A percentile compares a stretch with the other conserved stretches of the same genome.
Conservation (phyloP, 768 basidiomycete genomes). For the Russula brevipes region DNA sequence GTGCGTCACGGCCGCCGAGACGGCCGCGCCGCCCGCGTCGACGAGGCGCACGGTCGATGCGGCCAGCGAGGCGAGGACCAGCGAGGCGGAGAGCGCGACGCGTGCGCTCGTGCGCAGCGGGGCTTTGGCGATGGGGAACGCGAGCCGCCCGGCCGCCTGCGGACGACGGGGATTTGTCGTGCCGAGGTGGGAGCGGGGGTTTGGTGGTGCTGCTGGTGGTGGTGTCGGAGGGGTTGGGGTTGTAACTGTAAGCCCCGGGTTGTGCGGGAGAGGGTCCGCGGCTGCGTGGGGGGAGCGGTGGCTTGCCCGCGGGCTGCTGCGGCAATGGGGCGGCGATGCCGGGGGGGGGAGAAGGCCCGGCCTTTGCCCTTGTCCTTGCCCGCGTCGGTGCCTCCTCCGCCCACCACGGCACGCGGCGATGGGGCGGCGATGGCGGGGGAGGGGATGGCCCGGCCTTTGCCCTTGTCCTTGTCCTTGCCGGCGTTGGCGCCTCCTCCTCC, state of each 20-base stretch:
- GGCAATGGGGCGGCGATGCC: neutral
- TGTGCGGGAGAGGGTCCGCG: conserved; percentile 6
- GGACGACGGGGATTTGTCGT: neutral
- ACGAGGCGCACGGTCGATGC: conserved; percentile 14
- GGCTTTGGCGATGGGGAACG: neutral
- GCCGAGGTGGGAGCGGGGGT: conserved; percentile 2
- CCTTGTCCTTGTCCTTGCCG: neutral
- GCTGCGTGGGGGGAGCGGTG: conserved; percentile 22
- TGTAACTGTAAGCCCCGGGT: neutral
- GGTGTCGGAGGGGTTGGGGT: neutral
- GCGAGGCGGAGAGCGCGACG: conserved; percentile 18
- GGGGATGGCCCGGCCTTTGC: conserved; percentile 8
- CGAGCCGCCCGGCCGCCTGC: neutral
- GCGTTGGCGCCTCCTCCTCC: neutral
- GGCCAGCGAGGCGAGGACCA: conserved; percentile 18
- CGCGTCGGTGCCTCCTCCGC: no score
- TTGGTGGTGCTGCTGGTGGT: conserved; percentile 8
- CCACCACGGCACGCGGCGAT: no score
- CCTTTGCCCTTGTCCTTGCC: conserved; percentile 8
- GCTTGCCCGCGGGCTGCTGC: neutral
- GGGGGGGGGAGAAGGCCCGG: neutral
- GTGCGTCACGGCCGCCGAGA: conserved; percentile 23
- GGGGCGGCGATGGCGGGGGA: neutral
- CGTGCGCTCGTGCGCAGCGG: conserved; percentile 7
- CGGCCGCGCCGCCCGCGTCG: conserved; percentile 18